Conservation (phyloP, 495 filamentous ascomycete genomes). For the Penicillium egyptiacum region DNA sequence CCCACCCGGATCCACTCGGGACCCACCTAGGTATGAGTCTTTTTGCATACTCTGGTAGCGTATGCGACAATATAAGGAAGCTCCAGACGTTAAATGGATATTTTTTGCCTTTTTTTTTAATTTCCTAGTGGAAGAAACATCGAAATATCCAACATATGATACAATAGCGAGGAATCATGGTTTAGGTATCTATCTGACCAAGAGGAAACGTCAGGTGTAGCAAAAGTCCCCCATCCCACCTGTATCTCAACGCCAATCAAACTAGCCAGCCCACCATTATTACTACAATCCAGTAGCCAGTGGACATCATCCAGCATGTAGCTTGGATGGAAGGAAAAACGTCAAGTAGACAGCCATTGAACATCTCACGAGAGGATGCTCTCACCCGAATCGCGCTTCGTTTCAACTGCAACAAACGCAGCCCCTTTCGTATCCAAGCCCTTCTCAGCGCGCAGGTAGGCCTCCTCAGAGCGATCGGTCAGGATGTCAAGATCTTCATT, state of each 20-base stretch:
- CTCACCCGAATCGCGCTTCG: conserved; percentile 35
- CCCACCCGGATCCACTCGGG: background rate
- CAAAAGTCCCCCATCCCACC: background rate
- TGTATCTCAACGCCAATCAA: conserved; percentile 7
- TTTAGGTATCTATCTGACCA: background rate
- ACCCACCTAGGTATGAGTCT: no score
- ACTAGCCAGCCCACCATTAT: background rate
- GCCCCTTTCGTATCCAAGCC: conserved; percentile 53
- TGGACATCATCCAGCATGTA: background rate
- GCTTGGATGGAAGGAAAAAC: conserved; percentile 1
- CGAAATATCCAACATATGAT: background rate
- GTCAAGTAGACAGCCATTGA: background rate
- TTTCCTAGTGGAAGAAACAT: background rate
- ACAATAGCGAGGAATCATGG: background rate
- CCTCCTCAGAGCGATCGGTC: conserved; percentile 82
- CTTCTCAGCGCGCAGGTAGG: conserved; percentile 76
- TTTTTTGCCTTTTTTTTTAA: background rate
- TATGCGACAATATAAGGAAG: no score
- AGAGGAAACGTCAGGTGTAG: background rate
- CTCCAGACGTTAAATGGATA: no score
- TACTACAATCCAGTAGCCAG: background rate
- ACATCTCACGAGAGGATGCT: conserved; percentile 33
- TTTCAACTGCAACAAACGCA: conserved; percentile 46
- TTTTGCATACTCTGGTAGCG: no score
- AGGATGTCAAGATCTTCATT: conserved; percentile 75